Percentiles rank a stretch among this genome's conserved stretches.
Evolutionary conservation across 257 asterid species (phyloP).

Genomic region (Fraxinus excelsior): DNA sequence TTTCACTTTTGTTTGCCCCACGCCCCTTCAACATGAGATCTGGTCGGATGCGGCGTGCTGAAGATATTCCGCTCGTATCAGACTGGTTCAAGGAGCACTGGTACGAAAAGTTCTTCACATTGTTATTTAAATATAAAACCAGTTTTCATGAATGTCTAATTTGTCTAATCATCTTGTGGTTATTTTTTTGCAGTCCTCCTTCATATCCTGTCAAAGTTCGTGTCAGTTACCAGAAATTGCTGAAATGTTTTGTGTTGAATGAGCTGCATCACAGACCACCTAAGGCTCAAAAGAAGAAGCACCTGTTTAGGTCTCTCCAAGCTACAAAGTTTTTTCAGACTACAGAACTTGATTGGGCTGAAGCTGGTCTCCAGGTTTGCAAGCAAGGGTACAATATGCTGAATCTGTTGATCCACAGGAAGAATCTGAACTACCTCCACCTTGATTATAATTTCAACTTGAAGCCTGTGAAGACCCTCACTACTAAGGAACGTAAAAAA

Average conservation of each 20-base stretch:
- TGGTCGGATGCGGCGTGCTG: slow-evolving; percentile 98
- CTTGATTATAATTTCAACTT: slow-evolving; percentile 95
- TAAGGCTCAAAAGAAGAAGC: slow-evolving; percentile 98
- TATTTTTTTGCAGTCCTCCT: slow-evolving; percentile 70
- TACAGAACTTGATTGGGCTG: slow-evolving; percentile 99
- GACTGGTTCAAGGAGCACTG: slow-evolving; percentile 99
- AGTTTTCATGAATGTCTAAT: background rate
- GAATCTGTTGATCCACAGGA: slow-evolving; percentile 91
- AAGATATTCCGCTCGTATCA: slow-evolving; percentile 97
- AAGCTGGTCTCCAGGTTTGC: slow-evolving; percentile 99
- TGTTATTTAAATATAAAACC: background rate
- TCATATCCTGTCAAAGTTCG: slow-evolving; percentile 98
- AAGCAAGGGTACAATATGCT: slow-evolving; percentile 99
- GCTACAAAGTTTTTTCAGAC: slow-evolving; percentile 98
- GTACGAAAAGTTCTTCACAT: slow-evolving; percentile 42
- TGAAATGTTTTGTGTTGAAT: slow-evolving; percentile 96
- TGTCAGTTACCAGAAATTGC: slow-evolving; percentile 93
- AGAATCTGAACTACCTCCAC: slow-evolving; percentile 92
- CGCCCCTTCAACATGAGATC: slow-evolving; percentile 98
- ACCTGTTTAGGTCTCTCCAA: slow-evolving; percentile 86
- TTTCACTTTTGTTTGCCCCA: slow-evolving; percentile 94
- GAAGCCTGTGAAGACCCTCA: slow-evolving; percentile 98
- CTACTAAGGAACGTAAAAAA: slow-evolving; percentile 95
- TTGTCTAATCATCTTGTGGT: slow-evolving; percentile 14
- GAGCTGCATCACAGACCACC: slow-evolving; percentile 99